Percentiles rank a stretch among this genome's conserved stretches.
Conservation (phyloP, 2,329 filamentous ascomycete species). For the Dactylellina haptotyla region DNA sequence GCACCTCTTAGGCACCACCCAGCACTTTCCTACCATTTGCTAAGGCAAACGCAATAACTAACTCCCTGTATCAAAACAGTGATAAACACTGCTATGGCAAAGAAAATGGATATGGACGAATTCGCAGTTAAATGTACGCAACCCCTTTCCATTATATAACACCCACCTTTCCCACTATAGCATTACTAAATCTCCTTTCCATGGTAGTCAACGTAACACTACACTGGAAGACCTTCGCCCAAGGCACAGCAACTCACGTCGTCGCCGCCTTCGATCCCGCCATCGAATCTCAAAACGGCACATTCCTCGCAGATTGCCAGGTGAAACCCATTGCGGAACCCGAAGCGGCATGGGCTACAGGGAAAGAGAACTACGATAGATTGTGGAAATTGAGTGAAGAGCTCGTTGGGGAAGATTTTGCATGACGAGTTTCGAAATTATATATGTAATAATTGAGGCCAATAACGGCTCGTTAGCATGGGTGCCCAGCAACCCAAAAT, state of each 20-base stretch:
- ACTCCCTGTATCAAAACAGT: conserved; percentile 11
- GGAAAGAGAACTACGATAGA: conserved; percentile 62
- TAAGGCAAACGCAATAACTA: neutral
- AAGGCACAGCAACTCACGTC: conserved; percentile 62
- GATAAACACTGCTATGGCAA: conserved; percentile 54
- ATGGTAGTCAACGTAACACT: conserved; percentile 54
- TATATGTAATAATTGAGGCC: no score
- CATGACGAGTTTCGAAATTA: conserved; percentile 11
- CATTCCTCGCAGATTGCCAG: conserved; percentile 44
- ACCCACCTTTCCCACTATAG: neutral
- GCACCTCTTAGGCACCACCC: neutral
- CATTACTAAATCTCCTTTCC: neutral
- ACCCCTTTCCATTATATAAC: neutral
- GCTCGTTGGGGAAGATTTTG: conserved; percentile 62
- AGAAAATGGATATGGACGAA: conserved; percentile 56
- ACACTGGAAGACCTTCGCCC: conserved; percentile 61
- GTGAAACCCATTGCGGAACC: conserved; percentile 22
- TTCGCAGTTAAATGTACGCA: conserved; percentile 18
- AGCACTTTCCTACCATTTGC: neutral
- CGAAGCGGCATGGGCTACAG: conserved; percentile 58
- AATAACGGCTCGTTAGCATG: no score
- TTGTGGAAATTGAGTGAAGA: conserved; percentile 65
- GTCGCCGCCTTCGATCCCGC: conserved; percentile 63
- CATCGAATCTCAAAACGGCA: conserved; percentile 58
- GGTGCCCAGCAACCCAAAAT: no score